phyloP scores from a whole-genome alignment of 2,329 filamentous ascomycete species.

The Colletotrichum liriopes region DNA sequence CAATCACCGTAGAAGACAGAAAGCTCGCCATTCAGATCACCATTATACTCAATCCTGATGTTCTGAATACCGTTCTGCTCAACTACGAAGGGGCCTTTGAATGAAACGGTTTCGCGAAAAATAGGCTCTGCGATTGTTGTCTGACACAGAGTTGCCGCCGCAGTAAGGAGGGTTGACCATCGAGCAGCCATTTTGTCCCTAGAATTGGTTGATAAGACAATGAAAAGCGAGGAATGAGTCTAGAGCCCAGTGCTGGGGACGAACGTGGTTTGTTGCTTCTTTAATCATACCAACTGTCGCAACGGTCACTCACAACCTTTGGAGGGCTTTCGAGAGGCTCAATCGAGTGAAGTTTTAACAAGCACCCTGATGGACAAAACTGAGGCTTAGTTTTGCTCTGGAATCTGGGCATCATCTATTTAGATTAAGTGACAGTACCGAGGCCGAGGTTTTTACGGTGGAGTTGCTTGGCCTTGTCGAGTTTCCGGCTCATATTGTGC shows the following conservation, averaged over 20 bases:
- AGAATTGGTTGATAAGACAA: neutral
- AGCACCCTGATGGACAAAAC: slow-evolving; percentile 28
- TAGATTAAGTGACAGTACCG: slow-evolving; percentile 12
- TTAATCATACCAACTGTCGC: neutral
- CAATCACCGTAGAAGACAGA: slow-evolving; percentile 45
- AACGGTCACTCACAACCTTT: neutral
- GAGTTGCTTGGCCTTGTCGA: slow-evolving; percentile 18
- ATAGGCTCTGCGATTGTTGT: slow-evolving; percentile 20
- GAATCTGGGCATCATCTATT: slow-evolving; percentile 17
- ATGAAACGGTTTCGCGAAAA: slow-evolving; percentile 18
- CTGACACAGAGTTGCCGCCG: slow-evolving; percentile 29
- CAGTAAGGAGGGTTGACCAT: slow-evolving; percentile 27
- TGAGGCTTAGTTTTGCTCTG: slow-evolving; percentile 9
- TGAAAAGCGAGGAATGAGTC: neutral
- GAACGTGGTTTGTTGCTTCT: neutral
- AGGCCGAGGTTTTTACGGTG: neutral
- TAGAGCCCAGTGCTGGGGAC: neutral
- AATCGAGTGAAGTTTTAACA: slow-evolving; percentile 15
- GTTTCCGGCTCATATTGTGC: slow-evolving; percentile 12
- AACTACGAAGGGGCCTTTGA: slow-evolving; percentile 37
- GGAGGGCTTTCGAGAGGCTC: slow-evolving; percentile 16
- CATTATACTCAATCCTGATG: slow-evolving; percentile 45
- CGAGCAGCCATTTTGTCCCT: slow-evolving; percentile 23
- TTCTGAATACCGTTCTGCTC: slow-evolving; percentile 44
- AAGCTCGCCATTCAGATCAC: slow-evolving; percentile 44